These are phyloP conservation scores for Psilocybe azurescens DNA, from an alignment of 768 basidiomycete genomes.

Conservation along the genomic window DNA sequence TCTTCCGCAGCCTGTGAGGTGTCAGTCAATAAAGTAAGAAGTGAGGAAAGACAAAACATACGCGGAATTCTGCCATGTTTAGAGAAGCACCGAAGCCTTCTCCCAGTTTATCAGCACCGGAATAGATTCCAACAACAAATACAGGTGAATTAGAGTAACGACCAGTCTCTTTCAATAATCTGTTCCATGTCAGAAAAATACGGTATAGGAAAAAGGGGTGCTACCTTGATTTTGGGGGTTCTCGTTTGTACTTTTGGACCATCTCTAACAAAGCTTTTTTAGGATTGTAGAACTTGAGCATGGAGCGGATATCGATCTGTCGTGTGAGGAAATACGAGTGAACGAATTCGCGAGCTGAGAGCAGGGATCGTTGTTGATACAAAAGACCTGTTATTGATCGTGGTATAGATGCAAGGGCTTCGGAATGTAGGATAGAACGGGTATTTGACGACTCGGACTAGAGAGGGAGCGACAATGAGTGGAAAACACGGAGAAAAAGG, in stretches of 20 bases:
- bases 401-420: slow-evolving; percentile 88
- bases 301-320: slow-evolving; percentile 69
- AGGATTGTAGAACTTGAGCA: slow-evolving; percentile 43
- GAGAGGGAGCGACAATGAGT: slow-evolving; percentile 4
- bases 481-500: neutral
- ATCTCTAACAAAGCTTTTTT: slow-evolving; percentile 75
- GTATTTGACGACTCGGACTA: slow-evolving; percentile 54
- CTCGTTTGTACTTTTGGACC: slow-evolving; percentile 70
- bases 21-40: slow-evolving; percentile 5
- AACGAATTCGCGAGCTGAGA: slow-evolving; percentile 85
- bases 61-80: slow-evolving; percentile 94
- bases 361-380: slow-evolving; percentile 86
- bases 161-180: slow-evolving; percentile 92
- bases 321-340: slow-evolving; percentile 90
- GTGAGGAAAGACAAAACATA: slow-evolving; percentile 40
- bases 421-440: slow-evolving; percentile 71
- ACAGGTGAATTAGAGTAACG: slow-evolving; percentile 89
- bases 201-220: slow-evolving; percentile 27
- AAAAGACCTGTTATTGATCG: slow-evolving; percentile 88
- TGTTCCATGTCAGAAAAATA: slow-evolving; percentile 53
- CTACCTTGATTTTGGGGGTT: slow-evolving; percentile 69
- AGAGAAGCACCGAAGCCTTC: slow-evolving; percentile 94
- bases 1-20: slow-evolving; percentile 79
- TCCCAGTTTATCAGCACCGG: slow-evolving; percentile 82
- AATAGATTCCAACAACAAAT: slow-evolving; percentile 96